Conservation (phyloP, 148 eudicot genomes). For the Bassia scoparia region DNA sequence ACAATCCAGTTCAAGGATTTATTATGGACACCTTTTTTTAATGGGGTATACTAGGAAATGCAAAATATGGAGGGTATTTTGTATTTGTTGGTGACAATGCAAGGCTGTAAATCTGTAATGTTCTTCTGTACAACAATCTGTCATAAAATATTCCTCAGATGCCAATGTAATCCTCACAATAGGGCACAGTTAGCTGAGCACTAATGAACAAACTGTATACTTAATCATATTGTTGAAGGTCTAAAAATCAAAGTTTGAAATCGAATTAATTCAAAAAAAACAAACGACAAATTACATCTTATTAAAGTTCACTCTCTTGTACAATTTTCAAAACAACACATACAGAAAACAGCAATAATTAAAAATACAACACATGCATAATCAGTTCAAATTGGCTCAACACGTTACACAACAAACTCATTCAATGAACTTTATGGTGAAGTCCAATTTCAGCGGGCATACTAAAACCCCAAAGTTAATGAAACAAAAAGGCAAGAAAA, state of each 20-base stretch:
- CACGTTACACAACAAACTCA: too few species aligned
- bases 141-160: constrained; percentile 23
- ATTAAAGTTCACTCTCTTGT: not conserved
- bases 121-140: not conserved
- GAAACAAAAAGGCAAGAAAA: not conserved
- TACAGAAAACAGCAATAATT: not conserved
- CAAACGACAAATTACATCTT: not conserved
- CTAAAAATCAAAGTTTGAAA: not conserved
- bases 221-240: not conserved
- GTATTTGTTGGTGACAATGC: not conserved
- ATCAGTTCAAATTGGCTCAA: not conserved
- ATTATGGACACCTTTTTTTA: too few species aligned
- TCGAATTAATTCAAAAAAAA: not conserved
- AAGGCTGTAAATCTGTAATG: constrained; percentile 9
- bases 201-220: constrained; percentile 12
- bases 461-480: not conserved
- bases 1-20: too few species aligned
- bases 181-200: constrained; percentile 25
- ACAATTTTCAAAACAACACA: not conserved
- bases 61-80: too few species aligned
- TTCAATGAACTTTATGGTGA: not conserved
- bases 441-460: not conserved
- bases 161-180: constrained; percentile 21
- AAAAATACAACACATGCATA: too few species aligned
- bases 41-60: too few species aligned